Conservation (phyloP, 345 rosid genomes). For the Raphanus sativus region DNA sequence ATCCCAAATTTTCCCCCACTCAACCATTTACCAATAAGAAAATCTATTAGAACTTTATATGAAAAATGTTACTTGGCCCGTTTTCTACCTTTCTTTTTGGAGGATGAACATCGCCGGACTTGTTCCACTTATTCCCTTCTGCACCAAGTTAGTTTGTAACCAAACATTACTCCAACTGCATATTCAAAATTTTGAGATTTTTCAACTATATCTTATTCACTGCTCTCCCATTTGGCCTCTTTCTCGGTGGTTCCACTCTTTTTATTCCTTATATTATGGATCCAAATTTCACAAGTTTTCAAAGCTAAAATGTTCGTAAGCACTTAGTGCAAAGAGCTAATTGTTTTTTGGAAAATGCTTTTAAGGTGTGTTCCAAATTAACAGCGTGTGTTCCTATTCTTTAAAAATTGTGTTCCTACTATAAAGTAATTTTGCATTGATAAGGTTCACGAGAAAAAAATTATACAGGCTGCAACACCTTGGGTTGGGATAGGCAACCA, state of each 20-base stretch:
- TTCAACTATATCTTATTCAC: conserved; percentile 39
- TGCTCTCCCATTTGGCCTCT: conserved; percentile 51
- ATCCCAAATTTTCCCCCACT: too few relatives aligned
- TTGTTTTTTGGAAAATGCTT: neutral
- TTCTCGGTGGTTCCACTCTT: conserved; percentile 36
- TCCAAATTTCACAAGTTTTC: neutral
- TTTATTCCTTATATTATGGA: neutral
- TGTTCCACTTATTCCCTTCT: too few relatives aligned
- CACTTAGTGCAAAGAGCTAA: neutral
- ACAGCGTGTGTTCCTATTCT: neutral
- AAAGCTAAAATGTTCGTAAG: neutral
- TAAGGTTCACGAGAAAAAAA: neutral
- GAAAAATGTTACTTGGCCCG: too few relatives aligned
- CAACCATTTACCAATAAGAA: too few relatives aligned
- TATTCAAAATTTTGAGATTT: too few relatives aligned
- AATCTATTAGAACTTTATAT: too few relatives aligned
- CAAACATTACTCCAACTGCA: too few relatives aligned
- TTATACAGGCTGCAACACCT: neutral
- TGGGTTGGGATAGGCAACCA: neutral
- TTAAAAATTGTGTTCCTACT: neutral
- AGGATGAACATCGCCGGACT: too few relatives aligned
- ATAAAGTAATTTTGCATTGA: neutral
- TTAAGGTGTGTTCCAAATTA: neutral
- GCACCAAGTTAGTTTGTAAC: too few relatives aligned
- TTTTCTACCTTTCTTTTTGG: too few relatives aligned